phyloP scores from a whole-genome alignment of 2,329 filamentous ascomycete species.

The Ceratocystis huliohia region DNA sequence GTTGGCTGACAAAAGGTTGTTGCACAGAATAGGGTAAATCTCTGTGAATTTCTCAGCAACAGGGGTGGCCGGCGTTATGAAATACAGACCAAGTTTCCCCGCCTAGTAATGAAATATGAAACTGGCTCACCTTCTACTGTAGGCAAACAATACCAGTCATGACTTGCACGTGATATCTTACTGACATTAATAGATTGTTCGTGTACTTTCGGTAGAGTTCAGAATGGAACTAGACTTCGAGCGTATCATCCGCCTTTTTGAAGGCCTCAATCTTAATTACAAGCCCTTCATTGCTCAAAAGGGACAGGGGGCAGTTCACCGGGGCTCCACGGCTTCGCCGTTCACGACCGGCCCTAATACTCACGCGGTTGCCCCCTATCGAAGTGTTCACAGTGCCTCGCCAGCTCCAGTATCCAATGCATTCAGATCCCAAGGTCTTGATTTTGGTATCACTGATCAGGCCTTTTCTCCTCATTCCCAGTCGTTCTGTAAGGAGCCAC shows the following conservation, averaged over 20 bases:
- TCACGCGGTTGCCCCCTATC: not conserved
- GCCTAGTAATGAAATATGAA: conserved; percentile 19
- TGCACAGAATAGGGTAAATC: conserved; percentile 14
- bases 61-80: conserved; percentile 16
- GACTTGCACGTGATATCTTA: not conserved
- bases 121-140: conserved; percentile 11
- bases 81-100: conserved; percentile 17
- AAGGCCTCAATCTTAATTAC: conserved; percentile 16
- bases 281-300: conserved; percentile 16
- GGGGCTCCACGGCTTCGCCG: conserved; percentile 17
- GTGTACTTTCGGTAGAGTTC: conserved; percentile 18
- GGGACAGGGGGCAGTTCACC: not conserved
- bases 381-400: conserved; percentile 17
- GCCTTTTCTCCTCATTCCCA: conserved; percentile 4
- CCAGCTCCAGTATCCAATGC: conserved; percentile 10
- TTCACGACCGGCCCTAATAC: not conserved
- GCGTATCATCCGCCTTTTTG: conserved; percentile 14
- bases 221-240: conserved; percentile 13
- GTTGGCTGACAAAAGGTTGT: not conserved
- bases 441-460: not conserved
- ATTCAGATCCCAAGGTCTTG: conserved; percentile 8
- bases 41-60: conserved; percentile 11
- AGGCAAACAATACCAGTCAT: not conserved
- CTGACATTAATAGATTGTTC: conserved; percentile 12
- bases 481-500: not conserved